These are phyloP conservation scores for Trichosporon ovoides DNA, from an alignment of 1,284 basidiomycete genomes.

Conservation along the genomic window DNA sequence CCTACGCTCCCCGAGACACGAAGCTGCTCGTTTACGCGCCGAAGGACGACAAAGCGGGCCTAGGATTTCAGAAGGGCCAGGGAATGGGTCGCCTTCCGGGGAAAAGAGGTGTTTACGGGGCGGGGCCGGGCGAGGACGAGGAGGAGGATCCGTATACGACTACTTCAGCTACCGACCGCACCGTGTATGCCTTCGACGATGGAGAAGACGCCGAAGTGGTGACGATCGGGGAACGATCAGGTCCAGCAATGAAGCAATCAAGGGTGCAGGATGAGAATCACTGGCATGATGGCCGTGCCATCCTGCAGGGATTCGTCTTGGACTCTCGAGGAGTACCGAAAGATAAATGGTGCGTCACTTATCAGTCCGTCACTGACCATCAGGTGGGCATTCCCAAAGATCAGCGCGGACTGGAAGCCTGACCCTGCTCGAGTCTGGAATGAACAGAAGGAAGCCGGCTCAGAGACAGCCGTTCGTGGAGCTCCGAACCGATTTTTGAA, in stretches of 20 bases:
- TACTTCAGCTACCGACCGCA: constrained; percentile 18
- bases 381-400: constrained; percentile 73
- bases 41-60: constrained; percentile 70
- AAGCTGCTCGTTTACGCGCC: constrained; percentile 59
- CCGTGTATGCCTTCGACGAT: constrained; percentile 63
- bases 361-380: constrained; percentile 10
- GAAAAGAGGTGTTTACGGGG: constrained; percentile 32
- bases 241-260: not conserved
- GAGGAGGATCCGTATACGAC: constrained; percentile 80
- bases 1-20: constrained; percentile 77
- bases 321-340: constrained; percentile 63
- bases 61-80: constrained; percentile 68
- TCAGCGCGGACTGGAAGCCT: constrained; percentile 78
- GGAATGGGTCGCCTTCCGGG: constrained; percentile 53
- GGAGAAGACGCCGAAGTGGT: constrained; percentile 59
- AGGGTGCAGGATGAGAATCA: constrained; percentile 23
- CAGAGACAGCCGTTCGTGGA: constrained; percentile 28
- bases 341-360: constrained; percentile 62
- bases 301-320: constrained; percentile 70
- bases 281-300: constrained; percentile 68
- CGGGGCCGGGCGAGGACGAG: constrained; percentile 71
- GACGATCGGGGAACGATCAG: constrained; percentile 27
- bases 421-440: constrained; percentile 76
- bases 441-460: constrained; percentile 53
- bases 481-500: constrained; percentile 34